Base-by-base conservation (phyloP, 805 yeast species). In the Wickerhamiella dianesei region DNA sequence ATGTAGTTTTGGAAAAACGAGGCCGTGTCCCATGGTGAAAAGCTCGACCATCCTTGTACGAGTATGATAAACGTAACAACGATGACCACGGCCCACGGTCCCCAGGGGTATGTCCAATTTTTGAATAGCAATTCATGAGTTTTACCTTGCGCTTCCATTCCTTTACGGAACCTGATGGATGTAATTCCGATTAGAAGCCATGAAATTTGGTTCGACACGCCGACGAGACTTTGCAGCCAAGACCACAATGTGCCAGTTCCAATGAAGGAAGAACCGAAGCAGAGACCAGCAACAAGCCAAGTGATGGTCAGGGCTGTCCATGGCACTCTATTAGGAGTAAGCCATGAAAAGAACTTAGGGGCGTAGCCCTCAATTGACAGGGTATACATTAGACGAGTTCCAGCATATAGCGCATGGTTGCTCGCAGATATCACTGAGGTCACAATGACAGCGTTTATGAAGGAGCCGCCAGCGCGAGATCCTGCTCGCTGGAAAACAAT, bases 351-450 rank as follows among this genome's bases (percentile, higher is more conserved):
- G 41, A 74, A 52, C 56, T 64, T 62, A 21, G 82, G 83, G 0
- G 80, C 83, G 47, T 69, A 67, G 1, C 81, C 79, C 49, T 75
- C 77, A 40, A 67, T 62, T 1, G 82, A 75, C 61, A 79, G 69
- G 22, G 76, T 73, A 51, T 77, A 78, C 21, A 80, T 63, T 2
- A 82, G 69, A 59, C 86, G 68, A 3, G 82, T 73, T 2, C 81
- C 82, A 53, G 79, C 74, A 60, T 74, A 80, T 37, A 79, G 73
- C 9, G 82, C 77, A 41, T 79, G 73, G 62, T 79, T 80, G 51
- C 79, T 76, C 2, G 86, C 81, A 14, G 80, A 74, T 21, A 80
- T 62, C 84, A 82, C 76, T 0, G 80, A 76, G 4, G 80, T 60
- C 52, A 77, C 66, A 46, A 80, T 71, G 51, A 80, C 72, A 0